Evolutionary conservation across 768 basidiomycete genomes (phyloP).

Genomic region (Cyclocybe aegerita): DNA sequence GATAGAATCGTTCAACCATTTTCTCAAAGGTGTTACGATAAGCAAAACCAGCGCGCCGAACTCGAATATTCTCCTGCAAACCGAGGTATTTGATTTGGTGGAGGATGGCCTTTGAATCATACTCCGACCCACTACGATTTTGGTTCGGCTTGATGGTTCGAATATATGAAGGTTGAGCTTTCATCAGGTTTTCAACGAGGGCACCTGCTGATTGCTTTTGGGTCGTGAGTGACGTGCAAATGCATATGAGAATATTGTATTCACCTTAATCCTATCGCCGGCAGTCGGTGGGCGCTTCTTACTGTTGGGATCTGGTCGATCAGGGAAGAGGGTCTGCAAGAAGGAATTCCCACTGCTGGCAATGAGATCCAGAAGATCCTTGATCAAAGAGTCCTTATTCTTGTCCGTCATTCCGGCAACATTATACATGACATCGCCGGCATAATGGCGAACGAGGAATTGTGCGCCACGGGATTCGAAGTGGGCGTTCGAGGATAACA

Average conservation of each 20-base stretch:
- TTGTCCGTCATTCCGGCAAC: slow-evolving; percentile 99
- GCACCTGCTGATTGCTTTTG: slow-evolving; percentile 86
- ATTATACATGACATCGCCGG: slow-evolving; percentile 98
- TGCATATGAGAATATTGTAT: slow-evolving; percentile 1
- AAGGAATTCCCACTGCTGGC: slow-evolving; percentile 80
- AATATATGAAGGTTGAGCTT: slow-evolving; percentile 95
- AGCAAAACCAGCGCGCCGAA: slow-evolving; percentile 96
- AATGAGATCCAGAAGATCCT: slow-evolving; percentile 90
- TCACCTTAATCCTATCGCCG: slow-evolving; percentile 94
- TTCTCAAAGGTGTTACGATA: slow-evolving; percentile 99
- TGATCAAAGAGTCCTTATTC: slow-evolving; percentile 97
- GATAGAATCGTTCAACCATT: slow-evolving; percentile 98
- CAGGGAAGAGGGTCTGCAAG: slow-evolving; percentile 86
- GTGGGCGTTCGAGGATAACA: slow-evolving; percentile 82
- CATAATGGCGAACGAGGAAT: slow-evolving; percentile 95
- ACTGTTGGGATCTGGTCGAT: slow-evolving; percentile 92
- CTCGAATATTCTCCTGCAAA: slow-evolving; percentile 96
- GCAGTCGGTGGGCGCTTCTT: slow-evolving; percentile 99
- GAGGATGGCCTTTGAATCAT: slow-evolving; percentile 91
- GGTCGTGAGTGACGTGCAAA: neutral
- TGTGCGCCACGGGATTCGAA: slow-evolving; percentile 94
- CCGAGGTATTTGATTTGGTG: slow-evolving; percentile 99
- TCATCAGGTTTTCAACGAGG: slow-evolving; percentile 97
- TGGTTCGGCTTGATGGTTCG: slow-evolving; percentile 99
- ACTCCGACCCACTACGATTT: slow-evolving; percentile 89